These are phyloP conservation scores for Thielaviopsis euricoi DNA, from an alignment of 2,329 filamentous ascomycete species.

Conservation along the genomic window DNA sequence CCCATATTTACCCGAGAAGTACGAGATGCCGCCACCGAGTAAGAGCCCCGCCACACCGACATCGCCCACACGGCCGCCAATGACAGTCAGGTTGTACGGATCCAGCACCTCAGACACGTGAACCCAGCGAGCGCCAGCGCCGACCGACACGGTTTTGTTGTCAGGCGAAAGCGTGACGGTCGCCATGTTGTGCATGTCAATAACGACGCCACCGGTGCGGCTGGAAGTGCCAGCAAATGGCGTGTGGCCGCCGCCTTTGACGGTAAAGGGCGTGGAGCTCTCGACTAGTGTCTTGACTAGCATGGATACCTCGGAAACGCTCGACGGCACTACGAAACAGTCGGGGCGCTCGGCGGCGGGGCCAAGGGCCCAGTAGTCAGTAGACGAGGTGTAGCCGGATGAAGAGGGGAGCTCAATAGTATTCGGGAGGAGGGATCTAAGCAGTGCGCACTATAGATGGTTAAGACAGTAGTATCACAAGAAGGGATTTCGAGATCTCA, in stretches of 20 bases:
- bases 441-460: background rate
- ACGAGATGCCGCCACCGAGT: constrained; percentile 15
- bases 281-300: constrained; percentile 1
- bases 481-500: no score
- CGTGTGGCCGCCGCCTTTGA: constrained; percentile 20
- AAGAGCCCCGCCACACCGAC: constrained; percentile 18
- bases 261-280: constrained; percentile 22
- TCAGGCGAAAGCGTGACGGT: constrained; percentile 12
- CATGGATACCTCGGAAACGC: background rate
- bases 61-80: constrained; percentile 25
- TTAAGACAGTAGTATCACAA: background rate
- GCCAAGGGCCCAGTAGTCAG: constrained; percentile 1
- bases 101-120: constrained; percentile 15
- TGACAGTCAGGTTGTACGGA: constrained; percentile 22
- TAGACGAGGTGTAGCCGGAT: background rate
- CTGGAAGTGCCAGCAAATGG: constrained; percentile 16
- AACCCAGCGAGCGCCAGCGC: constrained; percentile 29
- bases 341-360: background rate
- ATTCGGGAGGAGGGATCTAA: background rate
- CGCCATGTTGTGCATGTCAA: constrained; percentile 13
- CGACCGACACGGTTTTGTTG: constrained; percentile 23
- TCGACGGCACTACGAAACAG: background rate
- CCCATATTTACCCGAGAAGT: constrained; percentile 20
- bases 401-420: constrained; percentile 1
- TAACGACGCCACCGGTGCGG: constrained; percentile 16